Evolutionary conservation across 1,284 basidiomycete genomes (phyloP).

Genomic region (Hymenochaete sp.): DNA sequence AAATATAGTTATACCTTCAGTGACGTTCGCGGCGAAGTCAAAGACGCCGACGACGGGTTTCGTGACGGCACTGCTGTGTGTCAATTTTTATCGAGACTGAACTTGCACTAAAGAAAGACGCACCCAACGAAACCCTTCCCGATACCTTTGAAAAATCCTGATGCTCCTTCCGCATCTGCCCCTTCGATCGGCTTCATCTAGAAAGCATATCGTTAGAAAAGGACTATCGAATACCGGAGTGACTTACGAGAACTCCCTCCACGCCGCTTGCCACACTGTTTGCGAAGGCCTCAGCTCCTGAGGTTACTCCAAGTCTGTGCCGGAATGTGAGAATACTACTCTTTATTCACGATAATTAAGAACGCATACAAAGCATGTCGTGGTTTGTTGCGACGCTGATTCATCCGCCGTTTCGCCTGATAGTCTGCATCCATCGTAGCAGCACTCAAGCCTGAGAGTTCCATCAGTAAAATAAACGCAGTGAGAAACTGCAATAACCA

Average conservation of each 20-base stretch:
- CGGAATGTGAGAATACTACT: slow-evolving; percentile 14
- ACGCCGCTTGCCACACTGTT: slow-evolving; percentile 92
- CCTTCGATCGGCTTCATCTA: slow-evolving; percentile 95
- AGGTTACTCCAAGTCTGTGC: slow-evolving; percentile 81
- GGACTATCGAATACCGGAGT: slow-evolving; percentile 6
- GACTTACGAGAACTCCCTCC: slow-evolving; percentile 84
- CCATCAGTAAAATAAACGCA: background rate
- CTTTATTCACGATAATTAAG: slow-evolving; percentile 4
- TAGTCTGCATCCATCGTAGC: slow-evolving; percentile 96
- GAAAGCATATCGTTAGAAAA: slow-evolving; percentile 1
- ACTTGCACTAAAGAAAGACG: slow-evolving; percentile 22
- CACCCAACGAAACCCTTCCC: slow-evolving; percentile 95
- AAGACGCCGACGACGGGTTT: slow-evolving; percentile 97
- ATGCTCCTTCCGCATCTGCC: slow-evolving; percentile 87
- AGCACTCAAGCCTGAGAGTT: slow-evolving; percentile 73
- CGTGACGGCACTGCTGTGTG: slow-evolving; percentile 64
- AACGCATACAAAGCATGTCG: slow-evolving; percentile 81
- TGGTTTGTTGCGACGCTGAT: slow-evolving; percentile 87
- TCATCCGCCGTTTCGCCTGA: slow-evolving; percentile 83
- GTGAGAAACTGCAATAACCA: slow-evolving; percentile 10
- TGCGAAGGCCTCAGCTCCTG: slow-evolving; percentile 91
- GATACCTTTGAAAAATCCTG: slow-evolving; percentile 96
- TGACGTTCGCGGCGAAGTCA: slow-evolving; percentile 91
- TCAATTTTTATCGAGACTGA: slow-evolving; percentile 10
- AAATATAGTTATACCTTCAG: slow-evolving; percentile 60